phyloP scores from a whole-genome alignment of 2,329 filamentous ascomycete genomes.

The Aspergillus jensenii region DNA sequence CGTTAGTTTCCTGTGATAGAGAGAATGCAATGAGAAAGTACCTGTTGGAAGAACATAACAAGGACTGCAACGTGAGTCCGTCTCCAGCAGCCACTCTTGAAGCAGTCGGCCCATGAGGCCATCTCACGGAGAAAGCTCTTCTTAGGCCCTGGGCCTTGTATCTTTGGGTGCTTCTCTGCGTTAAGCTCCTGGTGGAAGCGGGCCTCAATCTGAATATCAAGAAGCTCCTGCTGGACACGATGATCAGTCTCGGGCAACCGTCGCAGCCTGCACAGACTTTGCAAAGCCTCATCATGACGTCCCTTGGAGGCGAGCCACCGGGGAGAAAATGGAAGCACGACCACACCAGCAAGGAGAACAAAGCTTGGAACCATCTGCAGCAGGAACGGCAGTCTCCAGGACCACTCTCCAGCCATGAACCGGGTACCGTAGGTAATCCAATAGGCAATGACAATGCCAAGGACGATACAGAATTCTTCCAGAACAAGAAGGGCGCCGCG shows the following conservation, averaged over 20 bases:
- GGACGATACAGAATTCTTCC: conserved; percentile 44
- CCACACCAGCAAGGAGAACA: conserved; percentile 37
- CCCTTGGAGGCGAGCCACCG: conserved; percentile 53
- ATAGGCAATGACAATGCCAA: conserved; percentile 43
- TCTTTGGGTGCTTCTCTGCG: conserved; percentile 38
- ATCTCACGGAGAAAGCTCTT: conserved; percentile 49
- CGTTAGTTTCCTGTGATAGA: background rate
- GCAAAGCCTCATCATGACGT: conserved; percentile 50
- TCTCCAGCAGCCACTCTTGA: conserved; percentile 51
- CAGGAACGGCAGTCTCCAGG: conserved; percentile 50
- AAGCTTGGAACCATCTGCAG: conserved; percentile 47
- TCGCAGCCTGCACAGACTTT: conserved; percentile 51
- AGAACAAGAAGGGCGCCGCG: conserved; percentile 47
- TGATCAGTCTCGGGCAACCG: conserved; percentile 50
- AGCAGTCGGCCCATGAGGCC: conserved; percentile 51
- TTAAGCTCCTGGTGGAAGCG: conserved; percentile 51
- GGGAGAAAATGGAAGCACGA: conserved; percentile 56
- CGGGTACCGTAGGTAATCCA: conserved; percentile 46
- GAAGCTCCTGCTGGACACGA: conserved; percentile 52
- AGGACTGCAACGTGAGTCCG: conserved; percentile 53
- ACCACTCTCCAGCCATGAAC: conserved; percentile 47
- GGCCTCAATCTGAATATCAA: conserved; percentile 54
- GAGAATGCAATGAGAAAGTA: conserved; percentile 11
- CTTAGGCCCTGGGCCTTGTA: conserved; percentile 33
- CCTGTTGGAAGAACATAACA: conserved; percentile 60